Evolutionary conservation across 108 stramenopile species (phyloP).

Genomic region (Fragilaria radians): DNA sequence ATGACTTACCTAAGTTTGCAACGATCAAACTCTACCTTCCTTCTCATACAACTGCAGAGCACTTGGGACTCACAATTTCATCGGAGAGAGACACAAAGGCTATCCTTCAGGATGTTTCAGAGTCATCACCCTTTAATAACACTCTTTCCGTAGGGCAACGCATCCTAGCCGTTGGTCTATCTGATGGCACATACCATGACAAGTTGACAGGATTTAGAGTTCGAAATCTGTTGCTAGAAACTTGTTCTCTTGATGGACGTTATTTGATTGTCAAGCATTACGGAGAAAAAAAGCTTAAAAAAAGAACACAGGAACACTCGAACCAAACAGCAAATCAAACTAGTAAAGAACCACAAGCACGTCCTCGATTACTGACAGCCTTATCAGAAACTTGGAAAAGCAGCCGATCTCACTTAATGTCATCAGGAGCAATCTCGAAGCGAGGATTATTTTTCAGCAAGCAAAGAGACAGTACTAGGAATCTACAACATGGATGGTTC

Average conservation of each 20-base stretch:
- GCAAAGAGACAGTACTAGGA: no score
- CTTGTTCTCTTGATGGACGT: neutral
- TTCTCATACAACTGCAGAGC: neutral
- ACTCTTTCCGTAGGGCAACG: neutral
- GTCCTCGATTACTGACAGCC: neutral
- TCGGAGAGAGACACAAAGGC: neutral
- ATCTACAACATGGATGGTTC: no score
- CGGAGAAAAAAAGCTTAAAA: no score
- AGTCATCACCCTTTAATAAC: neutral
- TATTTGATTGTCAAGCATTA: neutral
- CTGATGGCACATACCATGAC: neutral
- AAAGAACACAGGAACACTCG: no score
- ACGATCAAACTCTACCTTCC: neutral
- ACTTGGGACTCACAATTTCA: neutral
- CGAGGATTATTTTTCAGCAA: no score
- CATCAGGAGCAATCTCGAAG: no score
- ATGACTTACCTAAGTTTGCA: neutral
- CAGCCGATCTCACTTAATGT: no score
- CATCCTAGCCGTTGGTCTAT: neutral
- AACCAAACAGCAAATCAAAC: no score
- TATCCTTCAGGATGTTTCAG: neutral
- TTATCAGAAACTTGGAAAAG: neutral
- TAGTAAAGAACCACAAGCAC: no score
- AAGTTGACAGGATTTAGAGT: neutral
- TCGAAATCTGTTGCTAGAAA: neutral